Evolutionary conservation across 169 alveolate genomes (phyloP), one percentile per base, ranked within the genome.

Genomic region (Plasmodium sp.): DNA sequence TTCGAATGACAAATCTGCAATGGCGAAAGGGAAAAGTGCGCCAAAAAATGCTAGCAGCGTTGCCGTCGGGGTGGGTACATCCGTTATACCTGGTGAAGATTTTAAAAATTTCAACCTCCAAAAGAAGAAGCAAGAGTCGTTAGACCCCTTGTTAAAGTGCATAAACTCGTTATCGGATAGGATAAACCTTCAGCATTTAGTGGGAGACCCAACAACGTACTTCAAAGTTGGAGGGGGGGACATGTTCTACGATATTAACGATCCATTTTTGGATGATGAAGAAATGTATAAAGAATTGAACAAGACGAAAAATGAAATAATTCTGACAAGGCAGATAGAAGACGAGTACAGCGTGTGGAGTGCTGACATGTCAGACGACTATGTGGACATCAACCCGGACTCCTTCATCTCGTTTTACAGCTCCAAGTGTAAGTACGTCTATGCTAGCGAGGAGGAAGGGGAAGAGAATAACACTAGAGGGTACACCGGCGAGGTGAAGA

Each of bases 211-310:
- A 41, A 83, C 96, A 27, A 83, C 96, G 3, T 96, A 96, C 81
- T 92, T 96, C 75, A 95, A 93, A 92, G 79, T 80, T 16, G 98
- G 98, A 22, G 98, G 98, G 45, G 98, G 96, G 67, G 98, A 96
- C 67, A 96, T 95, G 98, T 97, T 94, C 91, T 96, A 96, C 77
- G 98, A 96, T 75, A 96, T 96, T 33, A 96, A 96, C 85, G 98
- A 96, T 88, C 98, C 98, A 9, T 96, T 96, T 74, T 92, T 96
- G 48, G 98, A 96, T 83, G 98, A 96, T 48, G 95, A 83, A 81
- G 97, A 91, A 62, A 96, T 96, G 97, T 94, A 90, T 81, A 86
- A 90, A 54, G 97, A 95, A 83, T 84, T 96, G 51, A 86, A 93
- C 43, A 84, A 95, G 85, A 92, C 96, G 10, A 92, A 92, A 77